phyloP scores from a whole-genome alignment of 164 flowering plant genomes.

The Vitis cinerea region DNA sequence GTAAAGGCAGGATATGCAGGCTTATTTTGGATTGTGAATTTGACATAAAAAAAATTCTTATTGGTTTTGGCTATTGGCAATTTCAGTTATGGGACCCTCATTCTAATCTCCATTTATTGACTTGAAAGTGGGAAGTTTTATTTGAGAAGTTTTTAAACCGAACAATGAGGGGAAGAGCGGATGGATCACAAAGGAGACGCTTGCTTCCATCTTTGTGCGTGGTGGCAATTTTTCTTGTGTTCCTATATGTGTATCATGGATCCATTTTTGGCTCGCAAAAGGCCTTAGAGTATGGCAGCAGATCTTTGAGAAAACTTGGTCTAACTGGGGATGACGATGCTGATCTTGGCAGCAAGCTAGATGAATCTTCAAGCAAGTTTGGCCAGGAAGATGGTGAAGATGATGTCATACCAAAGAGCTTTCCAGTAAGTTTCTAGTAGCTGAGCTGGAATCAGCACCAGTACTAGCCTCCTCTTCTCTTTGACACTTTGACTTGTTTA shows the following conservation, averaged over 20 bases:
- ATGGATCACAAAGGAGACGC: constrained; percentile 64
- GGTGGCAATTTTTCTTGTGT: constrained; percentile 48
- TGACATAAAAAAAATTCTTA: too few species aligned
- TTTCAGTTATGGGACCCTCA: constrained; percentile 1
- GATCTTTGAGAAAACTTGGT: constrained; percentile 67
- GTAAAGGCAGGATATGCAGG: too few species aligned
- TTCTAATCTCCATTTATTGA: not conserved
- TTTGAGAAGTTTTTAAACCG: not conserved
- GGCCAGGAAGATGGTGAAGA: constrained; percentile 60
- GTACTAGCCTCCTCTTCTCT: not conserved
- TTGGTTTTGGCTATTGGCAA: too few species aligned
- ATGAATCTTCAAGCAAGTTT: constrained; percentile 42
- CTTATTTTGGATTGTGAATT: too few species aligned
- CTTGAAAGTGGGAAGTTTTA: not conserved
- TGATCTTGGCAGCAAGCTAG: constrained; percentile 44
- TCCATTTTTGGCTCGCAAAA: constrained; percentile 53
- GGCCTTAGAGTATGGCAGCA: constrained; percentile 70
- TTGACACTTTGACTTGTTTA: not conserved
- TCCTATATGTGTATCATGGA: constrained; percentile 59
- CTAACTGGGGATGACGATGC: constrained; percentile 80
- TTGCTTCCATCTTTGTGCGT: constrained; percentile 47
- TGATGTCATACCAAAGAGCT: constrained; percentile 57
- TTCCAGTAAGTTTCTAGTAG: constrained; percentile 1
- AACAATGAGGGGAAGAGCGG: constrained; percentile 53
- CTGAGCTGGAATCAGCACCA: too few species aligned